Evolutionary conservation across 805 yeast species (phyloP).

Genomic region (Saccharomyces mikatae): DNA sequence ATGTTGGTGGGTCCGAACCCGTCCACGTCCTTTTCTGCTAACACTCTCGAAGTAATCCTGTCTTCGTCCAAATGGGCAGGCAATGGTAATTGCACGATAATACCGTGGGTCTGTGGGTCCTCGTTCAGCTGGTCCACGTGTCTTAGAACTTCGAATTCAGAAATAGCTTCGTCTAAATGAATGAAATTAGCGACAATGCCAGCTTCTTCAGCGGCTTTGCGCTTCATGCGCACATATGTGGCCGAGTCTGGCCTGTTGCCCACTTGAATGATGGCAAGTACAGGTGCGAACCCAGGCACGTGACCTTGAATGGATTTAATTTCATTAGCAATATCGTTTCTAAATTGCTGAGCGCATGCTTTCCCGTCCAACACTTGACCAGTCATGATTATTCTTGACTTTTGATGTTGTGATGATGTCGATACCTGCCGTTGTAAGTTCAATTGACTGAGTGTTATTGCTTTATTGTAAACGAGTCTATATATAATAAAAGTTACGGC

Average conservation of each 20-base stretch:
- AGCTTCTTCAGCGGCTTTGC: conserved; percentile 82
- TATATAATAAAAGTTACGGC: neutral
- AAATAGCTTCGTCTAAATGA: conserved; percentile 53
- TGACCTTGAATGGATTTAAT: conserved; percentile 37
- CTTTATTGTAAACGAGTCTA: neutral
- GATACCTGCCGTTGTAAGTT: neutral
- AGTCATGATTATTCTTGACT: conserved; percentile 5
- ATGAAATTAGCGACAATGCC: conserved; percentile 60
- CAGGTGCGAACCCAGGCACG: conserved; percentile 56
- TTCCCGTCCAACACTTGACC: conserved; percentile 49
- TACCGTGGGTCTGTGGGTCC: conserved; percentile 74
- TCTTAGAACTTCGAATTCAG: conserved; percentile 53
- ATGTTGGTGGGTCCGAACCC: conserved; percentile 86
- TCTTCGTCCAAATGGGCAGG: conserved; percentile 77
- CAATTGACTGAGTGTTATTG: neutral
- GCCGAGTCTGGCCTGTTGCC: conserved; percentile 86
- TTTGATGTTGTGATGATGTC: neutral
- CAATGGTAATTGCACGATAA: conserved; percentile 83
- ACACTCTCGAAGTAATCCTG: conserved; percentile 70
- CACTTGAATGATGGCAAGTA: conserved; percentile 78
- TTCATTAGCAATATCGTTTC: conserved; percentile 44
- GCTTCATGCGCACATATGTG: conserved; percentile 85
- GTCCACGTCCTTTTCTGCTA: conserved; percentile 82
- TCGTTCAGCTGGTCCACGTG: conserved; percentile 58
- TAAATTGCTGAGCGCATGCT: conserved; percentile 44